Percentiles rank a stretch among this genome's conserved stretches.
Conservation (phyloP, 2,329 filamentous ascomycete genomes). For the Amesomyces nigricolor region DNA sequence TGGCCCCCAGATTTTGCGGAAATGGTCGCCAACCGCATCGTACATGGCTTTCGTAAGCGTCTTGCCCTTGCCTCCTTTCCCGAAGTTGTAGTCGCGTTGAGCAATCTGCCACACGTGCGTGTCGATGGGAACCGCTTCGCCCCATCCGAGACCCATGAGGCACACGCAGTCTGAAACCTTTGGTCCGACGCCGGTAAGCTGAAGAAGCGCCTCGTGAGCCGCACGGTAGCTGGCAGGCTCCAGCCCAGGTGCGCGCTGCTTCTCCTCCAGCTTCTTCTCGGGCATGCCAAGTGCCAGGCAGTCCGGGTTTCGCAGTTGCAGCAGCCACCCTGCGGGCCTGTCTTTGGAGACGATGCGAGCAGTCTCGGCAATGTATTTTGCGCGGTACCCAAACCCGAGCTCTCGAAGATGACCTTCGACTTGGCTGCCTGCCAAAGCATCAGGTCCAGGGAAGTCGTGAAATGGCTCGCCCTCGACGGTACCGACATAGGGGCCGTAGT, state of each 20-base stretch:
- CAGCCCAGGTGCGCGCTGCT: conserved; percentile 39
- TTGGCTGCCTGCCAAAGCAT: conserved; percentile 62
- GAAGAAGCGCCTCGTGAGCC: conserved; percentile 74
- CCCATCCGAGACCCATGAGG: conserved; percentile 93
- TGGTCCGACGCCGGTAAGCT: conserved; percentile 82
- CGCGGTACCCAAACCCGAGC: conserved; percentile 89
- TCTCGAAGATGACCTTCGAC: conserved; percentile 76
- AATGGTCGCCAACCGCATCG: conserved; percentile 83
- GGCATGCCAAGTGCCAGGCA: conserved; percentile 52
- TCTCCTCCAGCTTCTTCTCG: conserved; percentile 28
- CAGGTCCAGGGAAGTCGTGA: conserved; percentile 80
- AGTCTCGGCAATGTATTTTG: conserved; percentile 85
- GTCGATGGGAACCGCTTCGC: conserved; percentile 89
- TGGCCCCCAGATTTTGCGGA: conserved; percentile 81
- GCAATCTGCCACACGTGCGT: conserved; percentile 99
- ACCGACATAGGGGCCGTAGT: conserved; percentile 76
- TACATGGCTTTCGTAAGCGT: conserved; percentile 86
- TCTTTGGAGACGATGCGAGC: conserved; percentile 66
- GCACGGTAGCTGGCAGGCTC: conserved; percentile 60
- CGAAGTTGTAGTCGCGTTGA: conserved; percentile 90
- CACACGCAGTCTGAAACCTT: conserved; percentile 97
- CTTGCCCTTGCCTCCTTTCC: conserved; percentile 65
- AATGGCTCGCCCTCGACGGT: conserved; percentile 65
- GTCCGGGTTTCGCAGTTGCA: conserved; percentile 71
- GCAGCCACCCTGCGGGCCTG: conserved; percentile 68